These are phyloP conservation scores for Babjeviella inositovora DNA, from an alignment of 805 yeast genomes.

Conservation along the genomic window DNA sequence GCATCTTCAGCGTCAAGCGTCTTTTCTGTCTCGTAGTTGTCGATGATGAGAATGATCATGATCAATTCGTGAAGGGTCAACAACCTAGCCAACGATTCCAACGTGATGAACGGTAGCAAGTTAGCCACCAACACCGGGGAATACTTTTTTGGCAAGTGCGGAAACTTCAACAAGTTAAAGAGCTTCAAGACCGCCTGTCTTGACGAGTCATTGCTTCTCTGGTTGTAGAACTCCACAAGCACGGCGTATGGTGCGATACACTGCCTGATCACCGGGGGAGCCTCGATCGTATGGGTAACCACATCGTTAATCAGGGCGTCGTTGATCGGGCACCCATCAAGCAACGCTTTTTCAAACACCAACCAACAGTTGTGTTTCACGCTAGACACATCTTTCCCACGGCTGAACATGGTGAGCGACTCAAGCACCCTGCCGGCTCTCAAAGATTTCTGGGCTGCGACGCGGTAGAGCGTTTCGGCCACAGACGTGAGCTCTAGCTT, in stretches of 20 bases:
- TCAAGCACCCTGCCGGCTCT: conserved; percentile 43
- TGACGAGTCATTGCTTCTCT: conserved; percentile 9
- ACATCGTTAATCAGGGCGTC: conserved; percentile 39
- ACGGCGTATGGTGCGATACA: conserved; percentile 61
- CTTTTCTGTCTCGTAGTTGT: no score
- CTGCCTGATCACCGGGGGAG: conserved; percentile 47
- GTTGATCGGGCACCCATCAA: conserved; percentile 33
- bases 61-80: no score
- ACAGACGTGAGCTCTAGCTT: conserved; percentile 43
- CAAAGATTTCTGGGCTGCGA: conserved; percentile 27
- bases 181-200: conserved; percentile 11
- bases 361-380: conserved; percentile 38
- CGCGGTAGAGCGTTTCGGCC: conserved; percentile 34
- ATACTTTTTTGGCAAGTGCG: conserved; percentile 34
- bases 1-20: no score
- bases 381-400: conserved; percentile 39
- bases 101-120: conserved; percentile 22
- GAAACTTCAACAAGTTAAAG: conserved; percentile 25
- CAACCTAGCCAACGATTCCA: conserved; percentile 5
- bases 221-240: conserved; percentile 29
- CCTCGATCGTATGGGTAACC: conserved; percentile 12
- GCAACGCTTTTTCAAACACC: conserved; percentile 41
- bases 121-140: conserved; percentile 33
- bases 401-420: conserved; percentile 46
- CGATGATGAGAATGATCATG: no score